Evolutionary conservation across 345 rosid species (phyloP).

Genomic region (Populus davidiana): DNA sequence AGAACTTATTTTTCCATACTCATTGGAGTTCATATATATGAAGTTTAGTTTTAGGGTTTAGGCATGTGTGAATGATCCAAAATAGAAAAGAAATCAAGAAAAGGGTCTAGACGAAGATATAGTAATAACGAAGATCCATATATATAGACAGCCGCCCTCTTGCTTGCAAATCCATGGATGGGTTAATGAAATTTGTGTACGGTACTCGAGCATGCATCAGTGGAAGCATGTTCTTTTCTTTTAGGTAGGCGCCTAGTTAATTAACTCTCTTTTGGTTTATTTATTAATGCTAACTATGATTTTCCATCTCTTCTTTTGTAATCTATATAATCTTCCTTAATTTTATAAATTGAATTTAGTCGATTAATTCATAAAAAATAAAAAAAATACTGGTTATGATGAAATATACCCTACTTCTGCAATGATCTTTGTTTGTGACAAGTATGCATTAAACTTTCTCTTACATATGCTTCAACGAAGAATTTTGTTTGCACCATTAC

Average conservation of each 20-base stretch:
- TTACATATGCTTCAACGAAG: no score
- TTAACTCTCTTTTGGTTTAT: background rate
- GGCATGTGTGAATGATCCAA: background rate
- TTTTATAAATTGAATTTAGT: background rate
- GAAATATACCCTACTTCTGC: no score
- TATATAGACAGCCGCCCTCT: background rate
- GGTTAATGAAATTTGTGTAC: background rate
- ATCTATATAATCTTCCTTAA: background rate
- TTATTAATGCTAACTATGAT: background rate
- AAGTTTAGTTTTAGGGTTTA: background rate
- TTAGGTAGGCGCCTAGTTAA: background rate
- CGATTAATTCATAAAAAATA: background rate
- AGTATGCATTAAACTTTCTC: background rate
- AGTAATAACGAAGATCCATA: background rate
- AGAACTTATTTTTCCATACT: background rate
- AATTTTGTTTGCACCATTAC: no score
- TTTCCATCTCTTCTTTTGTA: background rate
- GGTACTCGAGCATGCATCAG: background rate
- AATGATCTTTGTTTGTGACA: background rate
- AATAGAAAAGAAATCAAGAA: background rate
- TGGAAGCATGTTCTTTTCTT: background rate
- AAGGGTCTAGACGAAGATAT: background rate
- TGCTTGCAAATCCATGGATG: background rate
- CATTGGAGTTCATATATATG: background rate
- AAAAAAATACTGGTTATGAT: no score